Base-by-base conservation (phyloP, 345 rosid genomes). In the Eutrema yunnanense region DNA sequence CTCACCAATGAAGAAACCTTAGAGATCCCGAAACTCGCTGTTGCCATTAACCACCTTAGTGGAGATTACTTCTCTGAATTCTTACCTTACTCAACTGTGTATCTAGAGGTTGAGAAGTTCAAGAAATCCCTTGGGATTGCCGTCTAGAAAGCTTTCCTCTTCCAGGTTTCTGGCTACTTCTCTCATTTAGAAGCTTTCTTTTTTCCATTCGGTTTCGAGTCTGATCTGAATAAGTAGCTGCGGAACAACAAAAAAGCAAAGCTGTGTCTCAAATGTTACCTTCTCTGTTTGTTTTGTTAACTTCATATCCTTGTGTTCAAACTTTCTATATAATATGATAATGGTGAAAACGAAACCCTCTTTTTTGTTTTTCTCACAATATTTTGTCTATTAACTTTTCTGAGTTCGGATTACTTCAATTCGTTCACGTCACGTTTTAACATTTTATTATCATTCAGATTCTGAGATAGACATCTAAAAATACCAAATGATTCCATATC, bases 21-120 rank as follows among this genome's bases (percentile, higher is more conserved):
- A 71, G 98, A 96, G 81, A 96, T 96, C 78, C 92, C 98, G 8
- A 92, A 96, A 75, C 98, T 96, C 38, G 96, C 99, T 2, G 98
- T 90, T 41, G 98, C 99, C 64, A 87, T 96, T 33, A 88, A 86
- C 55, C 96, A 96, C 84, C 83, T 86, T 49, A 92, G 98, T 79
- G 84, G 81, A 46, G 81, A 75, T 69, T 72, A 96, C 81, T 88
- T 82, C 87, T 82, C 87, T 6, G 99, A 92, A 84, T 92, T 84
- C 65, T 89, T 95, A 27, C 98, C 99, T 12, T 87, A 90, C 86
- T 90, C 98, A 9, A 88, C 97, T 0, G 88, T 82, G 46, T 90
- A 92, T 81, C 83, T 92, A 84, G 97, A 92, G 85, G 98, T 96
- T 14, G 99, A 96, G 82, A 92, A 95, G 82, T 76, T 88, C 65